Evolutionary conservation across 2,329 filamentous ascomycete genomes (phyloP).

Genomic region (Penicillium oxalicum): DNA sequence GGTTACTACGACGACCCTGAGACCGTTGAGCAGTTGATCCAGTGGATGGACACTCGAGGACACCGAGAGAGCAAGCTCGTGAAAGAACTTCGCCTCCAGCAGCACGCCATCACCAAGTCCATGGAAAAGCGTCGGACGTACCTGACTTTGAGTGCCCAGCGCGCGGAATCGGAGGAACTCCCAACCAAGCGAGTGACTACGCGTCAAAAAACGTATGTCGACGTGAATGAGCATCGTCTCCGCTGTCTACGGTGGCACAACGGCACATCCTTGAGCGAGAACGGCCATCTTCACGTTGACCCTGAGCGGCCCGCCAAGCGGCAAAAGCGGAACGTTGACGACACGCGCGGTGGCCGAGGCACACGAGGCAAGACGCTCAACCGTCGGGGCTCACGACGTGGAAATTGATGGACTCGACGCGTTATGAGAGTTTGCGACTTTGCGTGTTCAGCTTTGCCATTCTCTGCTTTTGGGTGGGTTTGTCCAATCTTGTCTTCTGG

Average conservation of each 20-base stretch:
- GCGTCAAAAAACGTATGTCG: conserved; percentile 55
- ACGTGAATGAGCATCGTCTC: conserved; percentile 46
- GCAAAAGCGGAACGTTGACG: conserved; percentile 40
- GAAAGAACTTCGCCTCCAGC: conserved; percentile 75
- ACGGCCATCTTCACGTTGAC: conserved; percentile 57
- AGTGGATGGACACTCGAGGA: conserved; percentile 83
- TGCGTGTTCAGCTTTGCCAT: no score
- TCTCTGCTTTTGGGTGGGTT: no score
- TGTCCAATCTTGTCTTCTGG: no score
- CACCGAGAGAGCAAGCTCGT: conserved; percentile 78
- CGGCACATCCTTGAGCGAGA: conserved; percentile 51
- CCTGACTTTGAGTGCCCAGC: conserved; percentile 50
- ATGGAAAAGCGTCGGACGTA: conserved; percentile 78
- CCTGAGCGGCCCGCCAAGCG: conserved; percentile 48
- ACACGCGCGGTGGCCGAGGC: conserved; percentile 35
- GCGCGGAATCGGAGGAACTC: conserved; percentile 42
- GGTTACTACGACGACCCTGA: conserved; percentile 81
- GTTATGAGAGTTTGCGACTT: no score
- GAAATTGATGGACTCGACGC: conserved; percentile 3
- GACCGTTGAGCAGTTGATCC: conserved; percentile 69
- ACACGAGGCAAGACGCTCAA: conserved; percentile 46
- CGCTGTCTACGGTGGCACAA: conserved; percentile 63
- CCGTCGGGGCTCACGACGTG: conserved; percentile 43
- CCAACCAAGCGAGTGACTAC: conserved; percentile 55
- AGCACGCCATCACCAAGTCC: conserved; percentile 66